Evolutionary conservation across 371 early-diverging fungal genomes (phyloP).

Genomic region (Parasitella parasitica): DNA sequence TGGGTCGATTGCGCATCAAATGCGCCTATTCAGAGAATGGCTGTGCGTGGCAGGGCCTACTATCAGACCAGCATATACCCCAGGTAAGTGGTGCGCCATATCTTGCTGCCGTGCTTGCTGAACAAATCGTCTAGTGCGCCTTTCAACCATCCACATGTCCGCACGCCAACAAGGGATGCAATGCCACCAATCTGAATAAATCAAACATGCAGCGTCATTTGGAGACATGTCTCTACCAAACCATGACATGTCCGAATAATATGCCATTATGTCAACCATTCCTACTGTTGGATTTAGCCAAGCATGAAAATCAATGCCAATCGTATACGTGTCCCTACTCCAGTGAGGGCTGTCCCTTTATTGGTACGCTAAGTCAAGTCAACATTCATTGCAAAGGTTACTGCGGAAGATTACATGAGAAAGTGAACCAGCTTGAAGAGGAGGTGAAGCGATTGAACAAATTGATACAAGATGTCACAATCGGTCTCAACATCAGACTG

Average conservation of each 20-base stretch:
- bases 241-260: constrained; percentile 42
- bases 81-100: constrained; percentile 21
- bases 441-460: constrained; percentile 33
- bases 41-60: constrained; percentile 45
- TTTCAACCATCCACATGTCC: constrained; percentile 34
- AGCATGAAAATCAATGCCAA: constrained; percentile 40
- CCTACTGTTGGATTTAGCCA: constrained; percentile 29
- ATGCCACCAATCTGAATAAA: constrained; percentile 15
- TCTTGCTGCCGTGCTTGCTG: background rate
- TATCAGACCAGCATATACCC: constrained; percentile 34
- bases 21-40: constrained; percentile 37
- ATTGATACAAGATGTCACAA: constrained; percentile 6
- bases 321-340: constrained; percentile 43
- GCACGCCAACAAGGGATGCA: constrained; percentile 41
- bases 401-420: constrained; percentile 41
- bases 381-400: constrained; percentile 37
- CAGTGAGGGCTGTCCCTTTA: constrained; percentile 40
- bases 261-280: constrained; percentile 42
- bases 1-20: constrained; percentile 39
- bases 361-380: constrained; percentile 32
- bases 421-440: constrained; percentile 33
- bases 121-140: constrained; percentile 25
- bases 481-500: constrained; percentile 10
- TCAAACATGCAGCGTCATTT: constrained; percentile 29
- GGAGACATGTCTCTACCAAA: constrained; percentile 33